phyloP scores from a whole-genome alignment of 192 early-diverging fungal species.

The Coemansia sp. region DNA sequence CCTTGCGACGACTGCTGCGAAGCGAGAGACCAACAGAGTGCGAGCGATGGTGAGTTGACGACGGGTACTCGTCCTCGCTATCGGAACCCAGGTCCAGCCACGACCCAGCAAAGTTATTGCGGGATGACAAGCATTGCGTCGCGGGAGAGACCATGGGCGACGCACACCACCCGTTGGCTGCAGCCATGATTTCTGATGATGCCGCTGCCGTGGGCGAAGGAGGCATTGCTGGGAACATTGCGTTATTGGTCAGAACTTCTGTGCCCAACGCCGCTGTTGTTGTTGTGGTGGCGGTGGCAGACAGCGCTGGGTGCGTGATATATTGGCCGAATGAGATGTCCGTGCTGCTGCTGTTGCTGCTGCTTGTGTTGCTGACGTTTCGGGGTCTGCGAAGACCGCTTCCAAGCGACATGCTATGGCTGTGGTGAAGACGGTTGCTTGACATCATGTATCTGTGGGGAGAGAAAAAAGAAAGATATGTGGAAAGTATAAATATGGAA shows the following conservation, averaged over 20 bases:
- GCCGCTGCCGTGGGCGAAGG: background rate
- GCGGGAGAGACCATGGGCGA: conserved; percentile 1
- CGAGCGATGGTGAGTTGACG: background rate
- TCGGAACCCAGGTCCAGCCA: conserved; percentile 42
- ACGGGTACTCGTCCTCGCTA: conserved; percentile 4
- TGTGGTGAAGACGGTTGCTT: background rate
- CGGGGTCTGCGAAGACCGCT: background rate
- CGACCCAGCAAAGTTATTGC: conserved; percentile 33
- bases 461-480: background rate
- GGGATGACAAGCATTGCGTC: conserved; percentile 9
- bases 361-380: conserved; percentile 3
- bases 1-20: conserved; percentile 29
- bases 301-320: background rate
- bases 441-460: background rate
- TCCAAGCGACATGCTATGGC: conserved; percentile 6
- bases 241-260: background rate
- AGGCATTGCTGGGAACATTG: background rate
- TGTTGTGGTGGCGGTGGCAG: background rate
- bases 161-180: conserved; percentile 1
- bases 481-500: background rate
- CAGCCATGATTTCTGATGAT: background rate
- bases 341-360: conserved; percentile 2
- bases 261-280: background rate
- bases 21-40: background rate
- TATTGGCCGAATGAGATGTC: background rate